These are phyloP conservation scores for Macaranga tanarius DNA, from an alignment of 441 rosid species.

Conservation along the genomic window DNA sequence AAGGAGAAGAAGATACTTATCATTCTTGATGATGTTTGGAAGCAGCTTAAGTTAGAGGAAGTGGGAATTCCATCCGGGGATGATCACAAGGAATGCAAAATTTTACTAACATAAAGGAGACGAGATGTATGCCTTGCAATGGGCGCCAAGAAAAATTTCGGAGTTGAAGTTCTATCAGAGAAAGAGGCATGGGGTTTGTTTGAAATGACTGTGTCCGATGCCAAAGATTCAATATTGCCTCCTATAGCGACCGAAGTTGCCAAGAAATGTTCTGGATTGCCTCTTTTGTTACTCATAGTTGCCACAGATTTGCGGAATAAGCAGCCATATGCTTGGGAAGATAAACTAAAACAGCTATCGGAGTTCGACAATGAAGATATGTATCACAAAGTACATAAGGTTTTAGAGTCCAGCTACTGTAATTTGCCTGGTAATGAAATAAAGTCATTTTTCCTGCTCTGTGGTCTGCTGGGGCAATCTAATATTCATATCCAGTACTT, in stretches of 20 bases:
- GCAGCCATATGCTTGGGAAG: background rate
- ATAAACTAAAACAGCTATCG: background rate
- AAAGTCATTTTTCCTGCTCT: constrained; percentile 16
- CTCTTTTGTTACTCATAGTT: background rate
- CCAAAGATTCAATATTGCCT: background rate
- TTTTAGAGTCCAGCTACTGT: too few species aligned
- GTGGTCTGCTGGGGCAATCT: constrained; percentile 1
- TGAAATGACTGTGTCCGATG: background rate
- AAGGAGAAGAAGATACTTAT: too few species aligned
- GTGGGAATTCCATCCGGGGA: background rate
- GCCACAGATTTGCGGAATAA: background rate
- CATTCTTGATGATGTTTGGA: too few species aligned
- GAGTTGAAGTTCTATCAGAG: background rate
- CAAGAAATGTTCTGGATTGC: background rate
- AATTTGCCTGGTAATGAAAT: background rate
- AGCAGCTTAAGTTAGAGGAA: too few species aligned
- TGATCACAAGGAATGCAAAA: background rate
- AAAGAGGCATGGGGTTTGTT: constrained; percentile 3
- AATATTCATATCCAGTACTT: background rate
- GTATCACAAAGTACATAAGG: background rate
- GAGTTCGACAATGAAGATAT: background rate
- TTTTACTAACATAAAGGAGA: too few species aligned
- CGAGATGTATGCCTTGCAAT: background rate
- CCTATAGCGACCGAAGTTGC: background rate
- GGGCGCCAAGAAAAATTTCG: background rate